Conservation (phyloP, 345 rosid genomes). For the Raphanus raphanistrum region DNA sequence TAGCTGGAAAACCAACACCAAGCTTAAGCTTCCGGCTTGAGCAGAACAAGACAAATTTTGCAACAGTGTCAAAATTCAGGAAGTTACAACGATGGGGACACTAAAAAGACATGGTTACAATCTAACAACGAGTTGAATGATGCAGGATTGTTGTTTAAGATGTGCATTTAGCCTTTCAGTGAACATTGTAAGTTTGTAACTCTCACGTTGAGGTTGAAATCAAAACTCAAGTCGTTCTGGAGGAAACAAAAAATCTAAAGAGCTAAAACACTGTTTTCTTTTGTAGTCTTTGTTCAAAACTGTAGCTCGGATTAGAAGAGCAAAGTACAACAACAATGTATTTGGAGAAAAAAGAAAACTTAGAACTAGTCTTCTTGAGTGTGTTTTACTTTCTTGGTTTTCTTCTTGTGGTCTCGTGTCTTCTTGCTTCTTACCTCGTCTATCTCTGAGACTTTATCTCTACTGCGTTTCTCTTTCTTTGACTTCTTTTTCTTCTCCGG, state of each 20-base stretch:
- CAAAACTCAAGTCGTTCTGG: not conserved
- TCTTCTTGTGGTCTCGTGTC: conserved; percentile 33
- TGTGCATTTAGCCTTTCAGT: not conserved
- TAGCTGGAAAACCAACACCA: conserved; percentile 93
- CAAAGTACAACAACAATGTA: conserved; percentile 1
- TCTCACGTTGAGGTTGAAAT: not conserved
- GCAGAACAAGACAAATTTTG: conserved; percentile 25
- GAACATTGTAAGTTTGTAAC: conserved; percentile 13
- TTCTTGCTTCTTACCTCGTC: conserved; percentile 24
- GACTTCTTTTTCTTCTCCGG: conserved; percentile 30
- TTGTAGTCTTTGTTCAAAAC: conserved; percentile 20
- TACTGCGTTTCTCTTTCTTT: conserved; percentile 39
- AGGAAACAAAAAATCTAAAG: not conserved
- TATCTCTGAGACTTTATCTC: conserved; percentile 18
- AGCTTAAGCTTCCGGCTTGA: conserved; percentile 93
- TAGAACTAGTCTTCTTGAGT: conserved; percentile 19
- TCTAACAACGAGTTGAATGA: conserved; percentile 21
- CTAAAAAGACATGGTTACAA: conserved; percentile 11
- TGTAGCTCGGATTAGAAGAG: conserved; percentile 24
- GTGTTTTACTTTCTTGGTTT: conserved; percentile 25
- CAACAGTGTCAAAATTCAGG: not conserved
- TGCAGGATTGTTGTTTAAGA: conserved; percentile 23
- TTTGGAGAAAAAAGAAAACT: not conserved
- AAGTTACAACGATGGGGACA: conserved; percentile 1
- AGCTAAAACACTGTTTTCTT: not conserved